phyloP scores from a whole-genome alignment of 75 land plant species.

The Pinus tabuliformis region DNA sequence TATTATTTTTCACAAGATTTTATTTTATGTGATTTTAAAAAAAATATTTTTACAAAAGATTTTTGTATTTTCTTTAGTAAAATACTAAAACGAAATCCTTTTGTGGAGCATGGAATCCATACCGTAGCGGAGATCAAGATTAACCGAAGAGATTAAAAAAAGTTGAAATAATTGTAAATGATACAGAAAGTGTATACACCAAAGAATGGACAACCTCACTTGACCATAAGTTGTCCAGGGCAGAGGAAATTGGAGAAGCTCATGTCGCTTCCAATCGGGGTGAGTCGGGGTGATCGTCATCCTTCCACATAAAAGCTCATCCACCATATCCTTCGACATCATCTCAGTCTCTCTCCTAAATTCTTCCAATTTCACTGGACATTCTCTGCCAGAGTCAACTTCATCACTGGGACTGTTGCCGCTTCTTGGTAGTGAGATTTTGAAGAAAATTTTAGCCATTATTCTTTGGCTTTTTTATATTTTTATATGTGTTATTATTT shows the following conservation, averaged over 20 bases:
- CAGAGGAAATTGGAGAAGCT: not conserved
- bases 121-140: no score
- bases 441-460: not conserved
- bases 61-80: no score
- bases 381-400: not conserved
- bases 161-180: no score
- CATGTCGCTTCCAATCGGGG: not conserved
- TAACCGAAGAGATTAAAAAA: no score
- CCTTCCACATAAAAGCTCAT: not conserved
- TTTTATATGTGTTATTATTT: not conserved
- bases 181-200: no score
- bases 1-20: no score
- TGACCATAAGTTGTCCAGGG: constrained; percentile 2
- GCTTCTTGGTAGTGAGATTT: not conserved
- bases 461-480: not conserved
- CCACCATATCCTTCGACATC: no score
- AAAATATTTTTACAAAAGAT: no score
- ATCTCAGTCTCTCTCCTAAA: not conserved
- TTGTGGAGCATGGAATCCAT: no score
- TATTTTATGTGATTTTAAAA: no score
- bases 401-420: not conserved
- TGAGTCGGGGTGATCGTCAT: not conserved
- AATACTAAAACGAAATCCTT: no score
- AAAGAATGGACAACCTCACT: not conserved
- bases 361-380: not conserved